Evolutionary conservation across 108 stramenopile species (phyloP).

Genomic region (Pseudonitzschia multiseries): DNA sequence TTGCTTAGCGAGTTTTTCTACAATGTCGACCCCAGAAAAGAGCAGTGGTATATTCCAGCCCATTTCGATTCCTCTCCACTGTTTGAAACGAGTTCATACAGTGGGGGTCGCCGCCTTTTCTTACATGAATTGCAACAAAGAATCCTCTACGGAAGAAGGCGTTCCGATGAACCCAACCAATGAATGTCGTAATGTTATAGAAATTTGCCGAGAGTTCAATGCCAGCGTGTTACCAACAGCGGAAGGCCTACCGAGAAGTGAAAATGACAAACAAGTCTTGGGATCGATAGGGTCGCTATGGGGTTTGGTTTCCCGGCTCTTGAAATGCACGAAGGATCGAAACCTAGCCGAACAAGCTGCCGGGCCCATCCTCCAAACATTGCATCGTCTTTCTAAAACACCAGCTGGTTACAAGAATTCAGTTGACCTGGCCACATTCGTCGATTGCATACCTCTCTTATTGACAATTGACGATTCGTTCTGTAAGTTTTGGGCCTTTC

Average conservation of each 20-base stretch:
- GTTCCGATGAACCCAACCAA: slow-evolving; percentile 39
- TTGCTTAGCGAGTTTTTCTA: slow-evolving; percentile 35
- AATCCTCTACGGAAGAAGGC: slow-evolving; percentile 34
- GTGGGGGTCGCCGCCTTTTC: slow-evolving; percentile 55
- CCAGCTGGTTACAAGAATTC: slow-evolving; percentile 51
- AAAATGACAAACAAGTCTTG: slow-evolving; percentile 50
- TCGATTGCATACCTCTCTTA: slow-evolving; percentile 37
- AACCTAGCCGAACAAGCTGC: slow-evolving; percentile 36
- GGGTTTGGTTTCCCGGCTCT: slow-evolving; percentile 43
- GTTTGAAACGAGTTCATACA: slow-evolving; percentile 56
- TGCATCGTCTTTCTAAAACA: slow-evolving; percentile 54
- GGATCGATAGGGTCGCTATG: slow-evolving; percentile 56
- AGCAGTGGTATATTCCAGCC: slow-evolving; percentile 48
- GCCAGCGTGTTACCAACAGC: slow-evolving; percentile 56
- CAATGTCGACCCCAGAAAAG: slow-evolving; percentile 22
- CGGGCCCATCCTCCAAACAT: slow-evolving; percentile 49
- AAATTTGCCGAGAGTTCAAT: slow-evolving; percentile 66
- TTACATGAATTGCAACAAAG: slow-evolving; percentile 32
- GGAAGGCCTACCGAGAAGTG: slow-evolving; percentile 39
- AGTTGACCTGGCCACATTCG: slow-evolving; percentile 46
- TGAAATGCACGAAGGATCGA: slow-evolving; percentile 32
- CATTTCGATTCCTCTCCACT: slow-evolving; percentile 51
- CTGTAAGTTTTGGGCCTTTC: slow-evolving; percentile 57
- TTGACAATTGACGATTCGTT: slow-evolving; percentile 47
- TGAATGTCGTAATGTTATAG: slow-evolving; percentile 44